Conservation (phyloP, 176 grass and related monocot genomes). For the Eleusine coracana region DNA sequence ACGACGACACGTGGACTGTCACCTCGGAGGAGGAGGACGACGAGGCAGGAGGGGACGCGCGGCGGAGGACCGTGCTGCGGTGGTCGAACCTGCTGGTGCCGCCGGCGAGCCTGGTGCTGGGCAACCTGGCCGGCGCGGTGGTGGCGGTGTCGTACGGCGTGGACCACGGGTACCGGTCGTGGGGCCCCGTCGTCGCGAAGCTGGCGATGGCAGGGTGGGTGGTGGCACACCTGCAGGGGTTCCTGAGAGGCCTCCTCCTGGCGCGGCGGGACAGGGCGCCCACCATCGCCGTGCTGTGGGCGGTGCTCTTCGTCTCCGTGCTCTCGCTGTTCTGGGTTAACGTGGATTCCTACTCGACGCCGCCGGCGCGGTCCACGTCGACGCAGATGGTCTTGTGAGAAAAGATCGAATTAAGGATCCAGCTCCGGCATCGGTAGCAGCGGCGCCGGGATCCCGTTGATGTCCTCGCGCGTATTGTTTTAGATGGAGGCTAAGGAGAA, state of each 20-base stretch:
- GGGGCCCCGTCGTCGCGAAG: constrained; percentile 58
- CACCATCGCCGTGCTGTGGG: constrained; percentile 78
- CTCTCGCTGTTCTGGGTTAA: constrained; percentile 75
- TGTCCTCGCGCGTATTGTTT: no score
- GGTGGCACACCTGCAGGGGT: constrained; percentile 80
- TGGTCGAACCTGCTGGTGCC: constrained; percentile 73
- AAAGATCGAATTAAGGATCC: no score
- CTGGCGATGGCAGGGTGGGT: constrained; percentile 71
- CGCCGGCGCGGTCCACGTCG: neutral
- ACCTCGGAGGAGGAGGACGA: neutral
- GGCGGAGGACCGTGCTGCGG: constrained; percentile 49
- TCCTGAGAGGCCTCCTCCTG: constrained; percentile 66
- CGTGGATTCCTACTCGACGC: constrained; percentile 51
- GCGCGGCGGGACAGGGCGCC: constrained; percentile 60
- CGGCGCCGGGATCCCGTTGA: no score
- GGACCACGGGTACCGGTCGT: constrained; percentile 71
- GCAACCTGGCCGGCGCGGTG: constrained; percentile 72
- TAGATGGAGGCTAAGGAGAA: no score
- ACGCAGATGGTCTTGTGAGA: constrained; percentile 30
- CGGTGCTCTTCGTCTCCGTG: constrained; percentile 70
- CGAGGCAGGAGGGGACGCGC: constrained; percentile 24
- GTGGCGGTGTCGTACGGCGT: constrained; percentile 68
- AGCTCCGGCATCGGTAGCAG: no score
- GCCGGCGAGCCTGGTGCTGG: constrained; percentile 55
- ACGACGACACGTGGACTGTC: neutral